These are phyloP conservation scores for Beauveria sp. DNA, from an alignment of 2,329 filamentous ascomycete species.

Conservation along the genomic window DNA sequence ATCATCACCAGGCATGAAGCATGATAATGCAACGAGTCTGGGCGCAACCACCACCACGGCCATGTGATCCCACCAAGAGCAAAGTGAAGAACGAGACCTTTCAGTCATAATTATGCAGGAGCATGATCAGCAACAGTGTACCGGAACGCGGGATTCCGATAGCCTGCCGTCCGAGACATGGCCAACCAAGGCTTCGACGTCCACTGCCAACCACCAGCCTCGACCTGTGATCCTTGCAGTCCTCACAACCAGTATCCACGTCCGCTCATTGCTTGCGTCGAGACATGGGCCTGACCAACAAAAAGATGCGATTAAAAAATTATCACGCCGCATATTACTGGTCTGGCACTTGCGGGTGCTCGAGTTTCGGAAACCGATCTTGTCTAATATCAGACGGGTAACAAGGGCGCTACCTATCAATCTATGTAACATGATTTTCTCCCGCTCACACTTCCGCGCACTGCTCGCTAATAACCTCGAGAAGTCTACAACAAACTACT, in stretches of 20 bases:
- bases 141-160: not conserved
- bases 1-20: too few relatives aligned
- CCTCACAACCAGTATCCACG: not conserved
- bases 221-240: not conserved
- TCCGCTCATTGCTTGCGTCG: not conserved
- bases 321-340: not conserved
- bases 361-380: not conserved
- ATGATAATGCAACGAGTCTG: not conserved
- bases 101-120: not conserved
- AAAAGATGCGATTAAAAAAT: not conserved
- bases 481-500: not conserved
- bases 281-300: slow-evolving; percentile 2
- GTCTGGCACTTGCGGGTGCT: not conserved
- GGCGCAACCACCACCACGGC: not conserved
- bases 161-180: not conserved
- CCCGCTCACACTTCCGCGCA: not conserved
- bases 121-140: not conserved
- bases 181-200: not conserved
- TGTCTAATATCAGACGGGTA: not conserved
- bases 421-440: not conserved
- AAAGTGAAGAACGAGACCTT: not conserved
- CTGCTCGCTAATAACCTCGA: not conserved
- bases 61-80: not conserved
- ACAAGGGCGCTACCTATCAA: not conserved
- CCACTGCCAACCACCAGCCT: not conserved